These are phyloP conservation scores for Apophysomyces sp. DNA, from an alignment of 371 early-diverging fungal species.

Conservation along the genomic window DNA sequence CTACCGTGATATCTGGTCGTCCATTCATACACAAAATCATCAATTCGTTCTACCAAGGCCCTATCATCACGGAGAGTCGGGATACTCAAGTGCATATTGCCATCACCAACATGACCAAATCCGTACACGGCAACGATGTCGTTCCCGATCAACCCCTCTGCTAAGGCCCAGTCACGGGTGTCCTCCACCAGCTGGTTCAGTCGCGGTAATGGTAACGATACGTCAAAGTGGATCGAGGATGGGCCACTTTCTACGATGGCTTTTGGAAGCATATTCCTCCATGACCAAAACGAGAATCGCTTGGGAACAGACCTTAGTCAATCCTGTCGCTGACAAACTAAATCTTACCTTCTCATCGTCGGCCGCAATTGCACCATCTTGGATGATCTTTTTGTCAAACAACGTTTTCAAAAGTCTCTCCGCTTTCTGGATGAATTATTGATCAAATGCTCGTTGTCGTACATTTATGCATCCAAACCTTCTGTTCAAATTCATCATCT, in stretches of 20 bases:
- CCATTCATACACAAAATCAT: constrained; percentile 90
- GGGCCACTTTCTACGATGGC: constrained; percentile 48
- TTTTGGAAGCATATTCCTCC: constrained; percentile 37
- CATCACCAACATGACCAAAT: constrained; percentile 92
- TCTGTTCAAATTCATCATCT: constrained; percentile 79
- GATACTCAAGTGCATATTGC: constrained; percentile 91
- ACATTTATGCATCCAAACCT: constrained; percentile 18
- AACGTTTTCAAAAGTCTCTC: constrained; percentile 57
- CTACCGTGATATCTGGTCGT: constrained; percentile 41
- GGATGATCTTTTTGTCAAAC: constrained; percentile 52
- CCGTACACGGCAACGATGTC: constrained; percentile 71
- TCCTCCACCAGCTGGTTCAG: constrained; percentile 82
- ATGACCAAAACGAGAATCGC: constrained; percentile 27
- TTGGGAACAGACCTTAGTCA: constrained; percentile 22
- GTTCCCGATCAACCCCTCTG: constrained; percentile 44
- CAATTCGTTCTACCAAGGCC: constrained; percentile 64
- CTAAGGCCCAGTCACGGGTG: constrained; percentile 54
- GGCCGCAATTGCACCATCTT: constrained; percentile 79
- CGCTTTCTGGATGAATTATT: constrained; percentile 52
- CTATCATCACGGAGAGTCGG: constrained; percentile 56
- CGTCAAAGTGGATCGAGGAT: constrained; percentile 73
- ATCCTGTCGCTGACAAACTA: constrained; percentile 33
- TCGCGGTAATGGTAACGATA: constrained; percentile 76
- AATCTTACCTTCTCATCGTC: constrained; percentile 15
- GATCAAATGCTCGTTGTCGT: neutral